Conservation (phyloP, 257 asterid species). For the Capsicum rhomboideum region DNA sequence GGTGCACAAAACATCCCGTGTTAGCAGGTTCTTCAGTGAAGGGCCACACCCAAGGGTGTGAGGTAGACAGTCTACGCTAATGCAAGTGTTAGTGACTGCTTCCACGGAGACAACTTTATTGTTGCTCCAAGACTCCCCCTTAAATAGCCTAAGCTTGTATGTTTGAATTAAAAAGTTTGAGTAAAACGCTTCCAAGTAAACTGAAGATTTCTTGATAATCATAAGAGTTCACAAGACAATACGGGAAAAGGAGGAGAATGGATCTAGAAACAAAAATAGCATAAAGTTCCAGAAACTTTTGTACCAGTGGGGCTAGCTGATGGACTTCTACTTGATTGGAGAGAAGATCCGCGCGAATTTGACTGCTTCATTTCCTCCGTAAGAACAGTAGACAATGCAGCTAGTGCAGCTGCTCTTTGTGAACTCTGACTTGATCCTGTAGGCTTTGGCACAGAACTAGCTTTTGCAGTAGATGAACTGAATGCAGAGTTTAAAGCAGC, state of each 20-base stretch:
- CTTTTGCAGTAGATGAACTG: conserved; percentile 45
- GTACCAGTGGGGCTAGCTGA: conserved; percentile 57
- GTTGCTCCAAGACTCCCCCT: no score
- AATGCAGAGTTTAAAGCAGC: conserved; percentile 95
- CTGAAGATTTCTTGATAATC: neutral
- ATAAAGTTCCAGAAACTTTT: neutral
- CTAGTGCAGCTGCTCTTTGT: conserved; percentile 96
- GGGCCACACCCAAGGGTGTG: no score
- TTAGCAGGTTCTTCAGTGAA: no score
- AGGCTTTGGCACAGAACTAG: conserved; percentile 36
- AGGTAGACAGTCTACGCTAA: no score
- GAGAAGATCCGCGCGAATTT: conserved; percentile 48
- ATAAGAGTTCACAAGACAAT: neutral
- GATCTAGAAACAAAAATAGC: neutral
- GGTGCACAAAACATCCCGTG: no score
- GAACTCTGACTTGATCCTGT: conserved; percentile 53
- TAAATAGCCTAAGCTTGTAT: neutral
- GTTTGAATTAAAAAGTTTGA: neutral
- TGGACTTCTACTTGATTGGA: conserved; percentile 56
- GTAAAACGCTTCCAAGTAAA: neutral
- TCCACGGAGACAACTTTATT: no score
- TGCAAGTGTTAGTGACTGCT: no score
- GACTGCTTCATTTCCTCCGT: conserved; percentile 71
- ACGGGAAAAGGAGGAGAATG: neutral
- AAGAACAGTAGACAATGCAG: conserved; percentile 75